Evolutionary conservation across 169 alveolate genomes (phyloP).

Genomic region (Nephromyces sp.): DNA sequence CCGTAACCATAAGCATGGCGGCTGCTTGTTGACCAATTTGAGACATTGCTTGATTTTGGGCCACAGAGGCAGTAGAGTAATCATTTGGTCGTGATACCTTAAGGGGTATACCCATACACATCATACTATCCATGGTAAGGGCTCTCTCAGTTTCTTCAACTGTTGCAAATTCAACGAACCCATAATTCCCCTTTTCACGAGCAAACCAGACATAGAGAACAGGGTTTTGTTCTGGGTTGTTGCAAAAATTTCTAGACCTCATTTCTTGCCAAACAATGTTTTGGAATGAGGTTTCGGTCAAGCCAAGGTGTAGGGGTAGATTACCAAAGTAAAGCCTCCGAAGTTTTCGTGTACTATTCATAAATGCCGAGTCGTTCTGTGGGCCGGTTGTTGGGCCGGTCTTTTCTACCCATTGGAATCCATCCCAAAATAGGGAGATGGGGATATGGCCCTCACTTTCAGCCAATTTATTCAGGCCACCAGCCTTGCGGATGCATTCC

Average conservation of each 20-base stretch:
- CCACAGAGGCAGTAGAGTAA: conserved; percentile 48
- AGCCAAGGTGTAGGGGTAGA: conserved; percentile 70
- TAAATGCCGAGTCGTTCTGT: conserved; percentile 67
- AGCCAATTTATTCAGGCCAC: conserved; percentile 78
- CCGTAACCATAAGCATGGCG: conserved; percentile 24
- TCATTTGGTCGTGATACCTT: conserved; percentile 82
- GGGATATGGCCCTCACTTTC: conserved; percentile 81
- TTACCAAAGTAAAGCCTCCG: conserved; percentile 78
- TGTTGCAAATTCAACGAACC: conserved; percentile 75
- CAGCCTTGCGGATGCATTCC: conserved; percentile 60
- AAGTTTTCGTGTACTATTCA: conserved; percentile 74
- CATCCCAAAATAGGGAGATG: conserved; percentile 80
- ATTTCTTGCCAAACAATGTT: conserved; percentile 75
- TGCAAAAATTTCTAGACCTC: conserved; percentile 67
- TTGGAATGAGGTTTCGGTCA: conserved; percentile 72
- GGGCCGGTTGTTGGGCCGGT: conserved; percentile 54
- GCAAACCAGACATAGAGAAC: conserved; percentile 85
- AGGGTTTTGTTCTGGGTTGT: conserved; percentile 72
- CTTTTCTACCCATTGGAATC: conserved; percentile 86
- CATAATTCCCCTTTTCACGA: conserved; percentile 80
- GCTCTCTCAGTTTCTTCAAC: conserved; percentile 84
- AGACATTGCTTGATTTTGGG: conserved; percentile 34
- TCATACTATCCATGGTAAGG: conserved; percentile 76
- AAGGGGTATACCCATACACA: conserved; percentile 72
- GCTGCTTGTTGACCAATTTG: conserved; percentile 40